Percentiles rank a stretch among this genome's conserved stretches.
phyloP scores from a whole-genome alignment of 2,329 filamentous ascomycete genomes.

The Stachybotrys echinatus region DNA sequence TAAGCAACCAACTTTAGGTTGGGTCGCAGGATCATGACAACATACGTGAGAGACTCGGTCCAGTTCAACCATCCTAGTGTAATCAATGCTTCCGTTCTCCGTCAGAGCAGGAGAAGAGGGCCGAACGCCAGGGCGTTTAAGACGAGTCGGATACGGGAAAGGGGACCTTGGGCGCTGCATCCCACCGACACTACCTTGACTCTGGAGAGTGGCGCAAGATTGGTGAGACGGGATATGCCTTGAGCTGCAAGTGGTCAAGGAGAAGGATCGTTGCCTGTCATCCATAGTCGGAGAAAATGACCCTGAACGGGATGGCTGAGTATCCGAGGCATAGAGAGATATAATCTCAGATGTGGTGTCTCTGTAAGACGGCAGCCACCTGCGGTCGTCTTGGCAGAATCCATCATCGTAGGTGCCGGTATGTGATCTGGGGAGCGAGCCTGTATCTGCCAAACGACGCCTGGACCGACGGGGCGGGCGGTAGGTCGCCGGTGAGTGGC shows the following conservation, averaged over 20 bases:
- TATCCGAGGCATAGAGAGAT: constrained; percentile 50
- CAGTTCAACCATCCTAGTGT: constrained; percentile 45
- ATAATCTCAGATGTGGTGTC: constrained; percentile 50
- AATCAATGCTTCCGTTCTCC: constrained; percentile 41
- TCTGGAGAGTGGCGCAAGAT: constrained; percentile 43
- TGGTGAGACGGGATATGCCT: constrained; percentile 39
- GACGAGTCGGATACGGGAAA: constrained; percentile 52
- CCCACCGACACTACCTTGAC: constrained; percentile 33
- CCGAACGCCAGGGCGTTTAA: constrained; percentile 48
- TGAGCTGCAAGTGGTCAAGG: constrained; percentile 48
- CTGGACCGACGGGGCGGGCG: constrained; percentile 20
- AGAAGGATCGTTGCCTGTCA: constrained; percentile 46
- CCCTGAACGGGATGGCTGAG: constrained; percentile 36
- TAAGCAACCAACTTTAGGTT: constrained; percentile 6
- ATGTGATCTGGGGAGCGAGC: constrained; percentile 18
- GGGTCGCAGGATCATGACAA: constrained; percentile 2
- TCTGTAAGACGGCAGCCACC: constrained; percentile 40
- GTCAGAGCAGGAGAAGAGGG: constrained; percentile 44
- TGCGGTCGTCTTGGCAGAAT: constrained; percentile 33
- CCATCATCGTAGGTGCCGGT: constrained; percentile 24
- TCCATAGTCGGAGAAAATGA: constrained; percentile 37
- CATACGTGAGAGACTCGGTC: constrained; percentile 42
- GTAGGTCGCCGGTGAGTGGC: constrained; percentile 17
- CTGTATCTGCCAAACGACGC: constrained; percentile 21
- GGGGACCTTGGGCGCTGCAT: constrained; percentile 52